phyloP scores from a whole-genome alignment of 2,329 filamentous ascomycete species.

The Xylariaceae sp. region DNA sequence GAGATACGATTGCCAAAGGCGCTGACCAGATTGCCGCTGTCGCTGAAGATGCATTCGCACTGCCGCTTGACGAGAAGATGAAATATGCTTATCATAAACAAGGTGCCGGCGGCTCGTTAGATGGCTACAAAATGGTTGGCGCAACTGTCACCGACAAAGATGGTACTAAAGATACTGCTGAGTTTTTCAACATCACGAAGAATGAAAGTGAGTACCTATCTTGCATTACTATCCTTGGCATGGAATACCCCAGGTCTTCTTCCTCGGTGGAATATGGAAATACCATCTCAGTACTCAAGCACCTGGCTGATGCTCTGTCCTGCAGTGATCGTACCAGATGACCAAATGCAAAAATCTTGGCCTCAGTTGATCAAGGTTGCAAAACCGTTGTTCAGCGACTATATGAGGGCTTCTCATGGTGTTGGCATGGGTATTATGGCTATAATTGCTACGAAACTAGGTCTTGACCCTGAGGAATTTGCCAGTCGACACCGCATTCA shows the following conservation, averaged over 20 bases:
- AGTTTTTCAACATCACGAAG: slow-evolving; percentile 36
- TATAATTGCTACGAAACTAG: slow-evolving; percentile 28
- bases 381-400: slow-evolving; percentile 26
- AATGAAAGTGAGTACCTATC: slow-evolving; percentile 25
- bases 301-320: slow-evolving; percentile 14
- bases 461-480: slow-evolving; percentile 27
- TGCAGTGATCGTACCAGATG: slow-evolving; percentile 26
- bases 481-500: slow-evolving; percentile 28
- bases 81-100: slow-evolving; percentile 16
- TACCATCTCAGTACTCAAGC: neutral
- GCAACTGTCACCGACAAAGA: slow-evolving; percentile 27
- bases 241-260: neutral
- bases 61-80: slow-evolving; percentile 30
- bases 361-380: slow-evolving; percentile 23
- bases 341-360: slow-evolving; percentile 27
- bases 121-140: slow-evolving; percentile 34
- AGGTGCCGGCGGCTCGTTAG: slow-evolving; percentile 20
- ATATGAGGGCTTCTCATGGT: slow-evolving; percentile 28
- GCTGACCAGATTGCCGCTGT: slow-evolving; percentile 23
- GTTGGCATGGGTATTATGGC: slow-evolving; percentile 29
- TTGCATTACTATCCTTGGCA: neutral
- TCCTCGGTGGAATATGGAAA: too few species aligned
- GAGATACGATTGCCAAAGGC: slow-evolving; percentile 19
- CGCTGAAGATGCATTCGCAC: slow-evolving; percentile 26
- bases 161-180: slow-evolving; percentile 30